Percentiles rank a stretch among this genome's conserved stretches.
These are phyloP conservation scores for Sporodiniella umbellata DNA, from an alignment of 371 early-diverging fungal species.

Conservation along the genomic window DNA sequence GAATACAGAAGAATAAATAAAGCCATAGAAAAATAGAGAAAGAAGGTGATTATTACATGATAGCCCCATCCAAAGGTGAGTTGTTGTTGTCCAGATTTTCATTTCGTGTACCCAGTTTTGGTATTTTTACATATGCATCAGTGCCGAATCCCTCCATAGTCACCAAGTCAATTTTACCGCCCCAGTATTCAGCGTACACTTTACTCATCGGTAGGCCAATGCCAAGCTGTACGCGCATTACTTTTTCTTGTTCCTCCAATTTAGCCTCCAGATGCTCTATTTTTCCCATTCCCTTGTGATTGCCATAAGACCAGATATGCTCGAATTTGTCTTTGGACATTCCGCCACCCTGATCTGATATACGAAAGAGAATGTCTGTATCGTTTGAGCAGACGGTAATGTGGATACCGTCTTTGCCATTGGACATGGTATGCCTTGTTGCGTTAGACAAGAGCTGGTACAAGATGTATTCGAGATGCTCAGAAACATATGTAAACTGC, in stretches of 20 bases:
- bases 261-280: conserved; percentile 58
- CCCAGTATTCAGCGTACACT: conserved; percentile 84
- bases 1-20: not conserved
- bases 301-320: conserved; percentile 72
- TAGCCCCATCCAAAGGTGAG: conserved; percentile 13
- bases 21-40: not conserved
- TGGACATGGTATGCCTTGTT: conserved; percentile 48
- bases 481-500: conserved; percentile 79
- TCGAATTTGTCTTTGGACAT: conserved; percentile 50
- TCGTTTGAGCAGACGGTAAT: conserved; percentile 69
- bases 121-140: conserved; percentile 78
- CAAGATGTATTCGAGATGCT: conserved; percentile 83
- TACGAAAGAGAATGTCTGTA: conserved; percentile 68
- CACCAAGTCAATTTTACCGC: conserved; percentile 59
- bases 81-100: conserved; percentile 44
- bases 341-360: conserved; percentile 83
- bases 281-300: conserved; percentile 56
- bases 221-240: conserved; percentile 54
- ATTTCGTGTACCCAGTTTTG: conserved; percentile 56
- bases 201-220: conserved; percentile 81
- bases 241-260: conserved; percentile 48
- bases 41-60: no score
- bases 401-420: conserved; percentile 35
- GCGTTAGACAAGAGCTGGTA: conserved; percentile 80
- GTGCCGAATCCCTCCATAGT: conserved; percentile 80